phyloP scores from a whole-genome alignment of 208 protist genomes.

The Crithidia acanthocephali region DNA sequence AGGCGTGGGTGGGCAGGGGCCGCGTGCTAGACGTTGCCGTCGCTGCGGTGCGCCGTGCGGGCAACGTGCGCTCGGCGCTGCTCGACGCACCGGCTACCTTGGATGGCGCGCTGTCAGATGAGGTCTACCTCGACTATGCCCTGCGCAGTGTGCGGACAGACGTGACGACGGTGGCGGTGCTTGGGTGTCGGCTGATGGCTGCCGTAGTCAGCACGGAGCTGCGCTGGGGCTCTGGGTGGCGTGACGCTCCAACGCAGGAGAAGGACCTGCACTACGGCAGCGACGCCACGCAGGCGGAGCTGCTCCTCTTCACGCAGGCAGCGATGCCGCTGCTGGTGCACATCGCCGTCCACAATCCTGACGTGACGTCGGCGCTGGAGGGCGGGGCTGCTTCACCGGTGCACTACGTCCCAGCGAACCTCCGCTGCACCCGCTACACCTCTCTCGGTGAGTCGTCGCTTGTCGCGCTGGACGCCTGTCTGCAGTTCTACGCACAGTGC shows the following conservation, averaged over 20 bases:
- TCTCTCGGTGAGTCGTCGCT: constrained; percentile 77
- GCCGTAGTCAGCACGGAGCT: constrained; percentile 48
- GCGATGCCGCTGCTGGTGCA: constrained; percentile 63
- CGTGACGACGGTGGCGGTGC: constrained; percentile 51
- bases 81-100: constrained; percentile 64
- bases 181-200: constrained; percentile 72
- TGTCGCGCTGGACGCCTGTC: constrained; percentile 65
- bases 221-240: constrained; percentile 20
- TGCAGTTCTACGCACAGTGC: constrained; percentile 37
- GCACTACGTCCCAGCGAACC: constrained; percentile 52
- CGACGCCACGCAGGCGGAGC: constrained; percentile 26
- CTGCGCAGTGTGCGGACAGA: constrained; percentile 56
- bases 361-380: constrained; percentile 47
- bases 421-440: constrained; percentile 66
- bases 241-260: not conserved
- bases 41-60: constrained; percentile 41
- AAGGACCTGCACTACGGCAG: not conserved
- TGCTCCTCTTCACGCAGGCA: constrained; percentile 29
- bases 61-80: constrained; percentile 46
- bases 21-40: constrained; percentile 32
- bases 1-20: constrained; percentile 39
- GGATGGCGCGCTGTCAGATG: constrained; percentile 74
- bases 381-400: constrained; percentile 56
- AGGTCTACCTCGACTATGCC: constrained; percentile 75
- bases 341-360: constrained; percentile 73